Conservation (phyloP, 2,329 filamentous ascomycete species). For the Fusarium sp. region DNA sequence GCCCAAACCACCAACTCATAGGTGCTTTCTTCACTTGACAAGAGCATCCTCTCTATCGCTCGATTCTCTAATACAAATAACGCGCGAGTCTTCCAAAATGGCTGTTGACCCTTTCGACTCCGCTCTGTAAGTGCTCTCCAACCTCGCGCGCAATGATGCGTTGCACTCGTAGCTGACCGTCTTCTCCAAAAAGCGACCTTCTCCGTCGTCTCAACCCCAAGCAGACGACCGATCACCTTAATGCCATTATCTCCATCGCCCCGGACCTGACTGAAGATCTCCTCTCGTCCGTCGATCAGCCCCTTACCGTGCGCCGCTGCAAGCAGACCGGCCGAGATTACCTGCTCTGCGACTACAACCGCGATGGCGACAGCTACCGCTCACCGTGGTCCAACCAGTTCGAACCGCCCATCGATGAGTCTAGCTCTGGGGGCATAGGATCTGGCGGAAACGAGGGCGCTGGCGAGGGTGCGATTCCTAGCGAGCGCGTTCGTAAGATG, state of each 20-base stretch:
- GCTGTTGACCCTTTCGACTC: conserved; percentile 78
- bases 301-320: conserved; percentile 87
- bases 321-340: conserved; percentile 92
- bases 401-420: conserved; percentile 84
- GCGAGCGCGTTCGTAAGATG: conserved; percentile 91
- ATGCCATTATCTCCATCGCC: conserved; percentile 87
- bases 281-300: conserved; percentile 96
- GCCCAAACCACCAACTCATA: conserved; percentile 12
- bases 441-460: conserved; percentile 70
- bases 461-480: conserved; percentile 86
- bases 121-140: conserved; percentile 72
- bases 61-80: background rate
- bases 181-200: conserved; percentile 78
- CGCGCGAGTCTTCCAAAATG: conserved; percentile 52
- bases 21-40: conserved; percentile 2
- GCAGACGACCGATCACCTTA: conserved; percentile 88
- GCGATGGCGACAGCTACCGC: conserved; percentile 96
- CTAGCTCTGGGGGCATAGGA: conserved; percentile 66
- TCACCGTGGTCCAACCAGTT: conserved; percentile 99
- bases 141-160: conserved; percentile 8
- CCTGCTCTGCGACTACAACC: conserved; percentile 99
- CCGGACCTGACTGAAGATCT: conserved; percentile 97
- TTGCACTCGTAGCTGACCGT: conserved; percentile 28
- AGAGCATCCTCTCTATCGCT: conserved; percentile 1
- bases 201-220: conserved; percentile 97